Percentiles rank a stretch among this genome's conserved stretches.
phyloP scores from a whole-genome alignment of 2,329 filamentous ascomycete genomes.

The Lecanicillium sp. region DNA sequence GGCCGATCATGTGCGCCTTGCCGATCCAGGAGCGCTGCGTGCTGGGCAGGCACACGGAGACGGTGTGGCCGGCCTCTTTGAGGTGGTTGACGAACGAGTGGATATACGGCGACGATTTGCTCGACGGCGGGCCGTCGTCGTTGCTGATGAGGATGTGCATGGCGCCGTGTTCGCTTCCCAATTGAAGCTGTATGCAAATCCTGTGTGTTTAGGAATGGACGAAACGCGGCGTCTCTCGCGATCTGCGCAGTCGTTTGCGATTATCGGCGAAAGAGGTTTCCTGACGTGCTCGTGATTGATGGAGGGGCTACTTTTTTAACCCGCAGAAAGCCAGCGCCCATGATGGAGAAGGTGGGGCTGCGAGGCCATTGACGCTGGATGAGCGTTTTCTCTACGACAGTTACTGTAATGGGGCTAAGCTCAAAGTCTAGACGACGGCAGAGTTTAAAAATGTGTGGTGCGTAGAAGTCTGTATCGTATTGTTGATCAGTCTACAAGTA shows the following conservation, averaged over 20 bases:
- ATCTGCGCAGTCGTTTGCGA: not conserved
- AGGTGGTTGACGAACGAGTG: conserved; percentile 67
- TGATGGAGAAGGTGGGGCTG: conserved; percentile 9
- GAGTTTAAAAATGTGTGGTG: not conserved
- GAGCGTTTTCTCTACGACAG: not conserved
- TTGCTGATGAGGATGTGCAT: conserved; percentile 67
- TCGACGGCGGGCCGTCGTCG: conserved; percentile 75
- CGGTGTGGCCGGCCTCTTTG: conserved; percentile 70
- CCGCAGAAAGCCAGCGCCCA: not conserved
- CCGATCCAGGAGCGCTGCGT: conserved; percentile 96
- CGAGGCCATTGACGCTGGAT: not conserved
- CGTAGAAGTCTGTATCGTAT: not conserved
- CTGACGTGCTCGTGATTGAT: conserved; percentile 6
- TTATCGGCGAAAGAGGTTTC: not conserved
- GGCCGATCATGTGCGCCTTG: conserved; percentile 93
- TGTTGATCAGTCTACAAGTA: conserved; percentile 9
- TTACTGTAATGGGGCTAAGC: too few species aligned
- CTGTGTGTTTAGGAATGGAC: not conserved
- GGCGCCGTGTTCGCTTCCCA: conserved; percentile 17
- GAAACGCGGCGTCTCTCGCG: not conserved
- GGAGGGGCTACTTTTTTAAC: conserved; percentile 12
- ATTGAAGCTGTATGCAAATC: not conserved
- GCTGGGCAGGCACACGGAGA: conserved; percentile 87
- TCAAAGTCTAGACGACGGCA: too few species aligned
- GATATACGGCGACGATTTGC: conserved; percentile 73